These are phyloP conservation scores for Allium fistulosum DNA, from an alignment of 106 monocot species.

Conservation along the genomic window DNA sequence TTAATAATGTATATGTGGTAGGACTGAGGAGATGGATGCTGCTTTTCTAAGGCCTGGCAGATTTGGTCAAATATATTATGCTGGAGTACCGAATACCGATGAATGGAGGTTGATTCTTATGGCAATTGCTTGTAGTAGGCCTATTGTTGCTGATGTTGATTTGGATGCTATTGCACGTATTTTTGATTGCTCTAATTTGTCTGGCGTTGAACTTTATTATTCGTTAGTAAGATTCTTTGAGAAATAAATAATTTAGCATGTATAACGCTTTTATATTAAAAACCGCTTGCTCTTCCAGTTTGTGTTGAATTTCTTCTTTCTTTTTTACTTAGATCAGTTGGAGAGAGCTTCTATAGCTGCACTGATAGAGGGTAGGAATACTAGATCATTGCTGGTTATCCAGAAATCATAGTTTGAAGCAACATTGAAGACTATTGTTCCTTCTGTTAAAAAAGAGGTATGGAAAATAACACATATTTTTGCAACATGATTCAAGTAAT, in stretches of 20 bases:
- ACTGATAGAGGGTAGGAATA: conserved; percentile 34
- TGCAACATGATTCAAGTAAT: too few relatives aligned
- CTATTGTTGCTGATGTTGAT: too few relatives aligned
- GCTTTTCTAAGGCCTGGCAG: too few relatives aligned
- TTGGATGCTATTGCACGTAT: too few relatives aligned
- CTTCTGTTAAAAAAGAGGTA: too few relatives aligned
- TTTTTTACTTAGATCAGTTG: conserved; percentile 26
- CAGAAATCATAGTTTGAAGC: conserved; percentile 47
- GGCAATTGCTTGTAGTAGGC: conserved; percentile 41
- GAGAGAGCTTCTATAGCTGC: conserved; percentile 62
- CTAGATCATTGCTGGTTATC: conserved; percentile 15
- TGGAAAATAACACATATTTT: too few relatives aligned
- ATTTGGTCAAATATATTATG: conserved; percentile 54
- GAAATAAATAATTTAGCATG: too few relatives aligned
- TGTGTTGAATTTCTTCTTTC: too few relatives aligned
- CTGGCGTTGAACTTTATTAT: conserved; percentile 63
- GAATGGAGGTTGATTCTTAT: conserved; percentile 56
- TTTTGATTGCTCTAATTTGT: conserved; percentile 45
- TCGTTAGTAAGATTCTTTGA: conserved; percentile 62
- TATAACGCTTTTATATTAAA: too few relatives aligned
- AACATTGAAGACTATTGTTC: conserved; percentile 36
- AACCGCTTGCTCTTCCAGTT: background rate
- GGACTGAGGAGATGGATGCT: too few relatives aligned
- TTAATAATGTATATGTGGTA: too few relatives aligned
- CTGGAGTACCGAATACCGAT: conserved; percentile 45